Evolutionary conservation across 768 basidiomycete species (phyloP).

Genomic region (Dendrothele bispora): DNA sequence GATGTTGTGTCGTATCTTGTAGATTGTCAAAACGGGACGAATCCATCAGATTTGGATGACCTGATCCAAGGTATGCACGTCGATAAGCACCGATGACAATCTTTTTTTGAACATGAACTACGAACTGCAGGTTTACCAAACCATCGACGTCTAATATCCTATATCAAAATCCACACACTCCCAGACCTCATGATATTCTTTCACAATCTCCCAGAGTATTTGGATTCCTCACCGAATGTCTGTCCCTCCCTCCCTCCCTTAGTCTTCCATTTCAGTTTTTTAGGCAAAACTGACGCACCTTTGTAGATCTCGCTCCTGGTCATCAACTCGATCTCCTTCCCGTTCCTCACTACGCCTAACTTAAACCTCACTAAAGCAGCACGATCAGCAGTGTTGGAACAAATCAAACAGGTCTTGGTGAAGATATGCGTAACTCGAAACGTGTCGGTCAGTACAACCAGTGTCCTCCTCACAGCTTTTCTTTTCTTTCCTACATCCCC

Average conservation of each 20-base stretch:
- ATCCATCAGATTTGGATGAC: conserved; percentile 28
- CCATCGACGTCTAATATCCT: too few species aligned
- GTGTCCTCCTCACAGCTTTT: too few species aligned
- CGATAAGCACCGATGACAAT: too few species aligned
- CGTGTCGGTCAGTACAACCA: conserved; percentile 42
- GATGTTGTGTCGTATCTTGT: conserved; percentile 9
- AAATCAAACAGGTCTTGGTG: conserved; percentile 52
- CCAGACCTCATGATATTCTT: conserved; percentile 60
- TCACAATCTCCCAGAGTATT: conserved; percentile 47
- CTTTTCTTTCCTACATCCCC: not conserved
- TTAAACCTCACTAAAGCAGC: conserved; percentile 34
- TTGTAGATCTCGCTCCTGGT: conserved; percentile 59
- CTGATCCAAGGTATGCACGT: conserved; percentile 29
- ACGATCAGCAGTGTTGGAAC: conserved; percentile 45
- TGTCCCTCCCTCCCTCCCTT: too few species aligned
- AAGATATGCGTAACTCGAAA: conserved; percentile 44
- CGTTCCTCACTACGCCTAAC: conserved; percentile 58
- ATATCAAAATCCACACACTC: conserved; percentile 45
- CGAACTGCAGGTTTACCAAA: too few species aligned
- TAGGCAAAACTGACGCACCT: not conserved
- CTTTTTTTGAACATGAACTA: too few species aligned
- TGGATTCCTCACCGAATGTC: conserved; percentile 49
- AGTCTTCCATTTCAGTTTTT: conserved; percentile 1
- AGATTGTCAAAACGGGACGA: conserved; percentile 51
- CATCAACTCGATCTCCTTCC: conserved; percentile 66